Percentiles rank a stretch among this genome's conserved stretches.
Conservation (phyloP, 2,329 filamentous ascomycete species). For the Ceratocystis destructans region DNA sequence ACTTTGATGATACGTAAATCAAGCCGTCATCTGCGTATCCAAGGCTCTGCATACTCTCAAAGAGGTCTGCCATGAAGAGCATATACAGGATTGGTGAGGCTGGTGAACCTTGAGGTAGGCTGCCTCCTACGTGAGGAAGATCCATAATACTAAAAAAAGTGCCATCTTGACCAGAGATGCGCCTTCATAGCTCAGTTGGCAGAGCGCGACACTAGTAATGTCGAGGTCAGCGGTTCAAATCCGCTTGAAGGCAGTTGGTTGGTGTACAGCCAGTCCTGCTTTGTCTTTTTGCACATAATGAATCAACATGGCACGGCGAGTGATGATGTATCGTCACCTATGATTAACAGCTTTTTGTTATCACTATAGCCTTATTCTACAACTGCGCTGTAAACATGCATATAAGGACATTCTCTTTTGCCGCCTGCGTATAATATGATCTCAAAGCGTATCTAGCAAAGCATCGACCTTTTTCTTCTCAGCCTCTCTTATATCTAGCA, state of each 20-base stretch:
- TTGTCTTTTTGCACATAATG: neutral
- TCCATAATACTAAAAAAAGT: neutral
- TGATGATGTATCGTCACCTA: too few relatives aligned
- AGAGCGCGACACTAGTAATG: slow-evolving; percentile 16
- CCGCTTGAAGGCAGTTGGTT: slow-evolving; percentile 11
- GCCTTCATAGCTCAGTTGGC: slow-evolving; percentile 17
- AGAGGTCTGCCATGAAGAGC: too few relatives aligned
- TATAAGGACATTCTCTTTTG: neutral
- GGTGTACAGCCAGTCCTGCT: too few relatives aligned
- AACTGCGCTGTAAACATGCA: neutral
- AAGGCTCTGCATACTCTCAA: too few relatives aligned
- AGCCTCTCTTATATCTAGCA: slow-evolving; percentile 1
- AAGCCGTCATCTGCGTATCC: too few relatives aligned
- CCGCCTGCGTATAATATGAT: neutral
- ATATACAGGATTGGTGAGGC: too few relatives aligned
- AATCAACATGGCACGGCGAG: too few relatives aligned
- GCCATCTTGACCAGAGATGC: neutral
- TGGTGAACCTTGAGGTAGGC: too few relatives aligned
- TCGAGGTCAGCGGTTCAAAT: slow-evolving; percentile 17
- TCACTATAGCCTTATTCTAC: neutral
- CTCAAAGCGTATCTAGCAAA: slow-evolving; percentile 12
- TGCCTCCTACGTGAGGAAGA: neutral
- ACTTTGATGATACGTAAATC: too few relatives aligned
- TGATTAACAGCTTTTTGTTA: too few relatives aligned
- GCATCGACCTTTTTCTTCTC: slow-evolving; percentile 13